Base-by-base conservation (phyloP, 2,329 filamentous ascomycete genomes). In the Huntiella omanensis region DNA sequence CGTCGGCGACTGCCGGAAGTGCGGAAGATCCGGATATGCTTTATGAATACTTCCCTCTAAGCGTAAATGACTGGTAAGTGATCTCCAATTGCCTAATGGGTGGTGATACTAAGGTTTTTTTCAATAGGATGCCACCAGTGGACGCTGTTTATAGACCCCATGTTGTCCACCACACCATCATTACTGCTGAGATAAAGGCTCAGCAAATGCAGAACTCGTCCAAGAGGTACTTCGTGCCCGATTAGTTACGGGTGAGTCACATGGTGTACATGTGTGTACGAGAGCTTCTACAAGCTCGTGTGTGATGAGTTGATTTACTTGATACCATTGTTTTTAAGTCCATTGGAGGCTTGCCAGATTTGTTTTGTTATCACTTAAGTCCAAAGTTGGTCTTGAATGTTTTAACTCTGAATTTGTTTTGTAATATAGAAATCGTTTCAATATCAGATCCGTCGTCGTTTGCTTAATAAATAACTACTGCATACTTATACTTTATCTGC, bases 1-100 rank as follows among this genome's bases (percentile, higher is more conserved):
- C 22, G 61, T 16, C 17, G 12, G 38, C 38, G 16, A 32, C 19
- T 41, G 13, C 11, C 12, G 15, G 40, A 5, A 13, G 60, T 61
- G 45, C 77, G 52, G 85, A 93, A 54, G 80, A 80, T 54, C 79
- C 79, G 1, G 87, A 95, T 60, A 66, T 87, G 53, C 65, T 95
- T 13, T 95, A 95, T 58, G 87, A 96, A 62, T 95, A 96, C 58
- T 95, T 96, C 53, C 87, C 87, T 0, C 68, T 96, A 12, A 86
- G 81, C 42, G 64, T 94, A 49, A 86, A 95, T 59, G 87, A 95
- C 57, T 95, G 82, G 82, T 73, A 59, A 55, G 62, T 57, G 35
- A 17, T 48, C 22, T 28, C 22, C 22, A 28, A 28, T 28, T 3
- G 6, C 22, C 6, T 28, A 7, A 2, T 28, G 22, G 22, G 22